Evolutionary conservation across 768 basidiomycete species (phyloP).

Genomic region (Mycena olivaceomarginata): DNA sequence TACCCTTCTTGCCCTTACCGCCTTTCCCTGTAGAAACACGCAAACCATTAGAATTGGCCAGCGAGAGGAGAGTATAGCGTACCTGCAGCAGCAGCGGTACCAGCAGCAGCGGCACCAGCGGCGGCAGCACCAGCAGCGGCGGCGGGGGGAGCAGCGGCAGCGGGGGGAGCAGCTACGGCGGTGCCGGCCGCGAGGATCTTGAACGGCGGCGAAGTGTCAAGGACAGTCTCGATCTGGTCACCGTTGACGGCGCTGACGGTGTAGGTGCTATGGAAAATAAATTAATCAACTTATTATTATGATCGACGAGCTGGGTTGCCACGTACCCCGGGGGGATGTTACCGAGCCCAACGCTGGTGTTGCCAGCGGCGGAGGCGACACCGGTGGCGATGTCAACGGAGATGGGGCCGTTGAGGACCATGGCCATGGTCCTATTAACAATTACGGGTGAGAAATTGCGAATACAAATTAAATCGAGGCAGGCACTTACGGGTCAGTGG

Average conservation of each 20-base stretch:
- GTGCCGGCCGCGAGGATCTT: not conserved
- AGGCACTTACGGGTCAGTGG: slow-evolving; percentile 33
- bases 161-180: not conserved
- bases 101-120: not conserved
- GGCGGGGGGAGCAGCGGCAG: too few relatives aligned
- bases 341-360: slow-evolving; percentile 14
- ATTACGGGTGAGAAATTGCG: too few relatives aligned
- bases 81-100: not conserved
- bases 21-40: too few relatives aligned
- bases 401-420: not conserved
- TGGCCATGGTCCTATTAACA: not conserved
- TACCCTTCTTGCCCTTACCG: not conserved
- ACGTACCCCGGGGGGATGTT: slow-evolving; percentile 28
- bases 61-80: not conserved
- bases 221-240: slow-evolving; percentile 6
- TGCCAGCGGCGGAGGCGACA: not conserved
- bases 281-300: too few relatives aligned
- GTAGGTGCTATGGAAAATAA: slow-evolving; percentile 8
- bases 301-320: too few relatives aligned
- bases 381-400: not conserved
- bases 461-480: too few relatives aligned
- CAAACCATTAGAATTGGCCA: not conserved
- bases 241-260: not conserved
- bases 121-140: not conserved
- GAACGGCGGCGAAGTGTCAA: slow-evolving; percentile 8